Conservation (phyloP, 208 protist genomes). For the Wallacemonas sp. region DNA sequence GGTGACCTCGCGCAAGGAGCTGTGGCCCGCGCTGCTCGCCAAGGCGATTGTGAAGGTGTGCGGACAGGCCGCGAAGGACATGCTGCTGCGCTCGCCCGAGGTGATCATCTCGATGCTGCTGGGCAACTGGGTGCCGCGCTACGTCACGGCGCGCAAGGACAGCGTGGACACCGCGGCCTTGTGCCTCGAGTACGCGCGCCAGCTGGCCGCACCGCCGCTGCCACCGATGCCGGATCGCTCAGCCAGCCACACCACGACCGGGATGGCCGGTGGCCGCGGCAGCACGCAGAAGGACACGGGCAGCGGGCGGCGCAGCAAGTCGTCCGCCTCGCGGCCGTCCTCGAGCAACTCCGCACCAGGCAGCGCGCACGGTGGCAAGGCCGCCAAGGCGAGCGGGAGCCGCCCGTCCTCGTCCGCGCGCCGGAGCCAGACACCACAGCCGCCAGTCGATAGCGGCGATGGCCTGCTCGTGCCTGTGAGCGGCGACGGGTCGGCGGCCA, state of each 20-base stretch:
- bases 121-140: slow-evolving; percentile 84
- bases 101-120: slow-evolving; percentile 58
- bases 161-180: slow-evolving; percentile 38
- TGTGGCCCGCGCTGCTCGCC: slow-evolving; percentile 87
- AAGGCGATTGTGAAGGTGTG: slow-evolving; percentile 86
- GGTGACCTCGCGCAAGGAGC: slow-evolving; percentile 70
- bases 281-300: neutral
- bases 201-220: slow-evolving; percentile 15
- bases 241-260: neutral
- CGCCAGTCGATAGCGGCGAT: neutral
- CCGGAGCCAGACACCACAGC: neutral
- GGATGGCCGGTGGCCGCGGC: neutral
- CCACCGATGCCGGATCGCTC: neutral
- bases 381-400: neutral
- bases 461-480: too few species aligned
- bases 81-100: slow-evolving; percentile 34
- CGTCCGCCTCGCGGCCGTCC: neutral
- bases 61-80: slow-evolving; percentile 6
- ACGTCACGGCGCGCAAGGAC: slow-evolving; percentile 39
- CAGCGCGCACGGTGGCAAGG: neutral
- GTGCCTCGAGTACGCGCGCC: slow-evolving; percentile 37
- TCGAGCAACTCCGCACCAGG: neutral
- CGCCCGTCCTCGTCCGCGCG: neutral
- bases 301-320: neutral
- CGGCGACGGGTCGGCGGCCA: too few species aligned